These are phyloP conservation scores for Suhomyces canberraensis DNA, from an alignment of 805 yeast species.

Conservation along the genomic window DNA sequence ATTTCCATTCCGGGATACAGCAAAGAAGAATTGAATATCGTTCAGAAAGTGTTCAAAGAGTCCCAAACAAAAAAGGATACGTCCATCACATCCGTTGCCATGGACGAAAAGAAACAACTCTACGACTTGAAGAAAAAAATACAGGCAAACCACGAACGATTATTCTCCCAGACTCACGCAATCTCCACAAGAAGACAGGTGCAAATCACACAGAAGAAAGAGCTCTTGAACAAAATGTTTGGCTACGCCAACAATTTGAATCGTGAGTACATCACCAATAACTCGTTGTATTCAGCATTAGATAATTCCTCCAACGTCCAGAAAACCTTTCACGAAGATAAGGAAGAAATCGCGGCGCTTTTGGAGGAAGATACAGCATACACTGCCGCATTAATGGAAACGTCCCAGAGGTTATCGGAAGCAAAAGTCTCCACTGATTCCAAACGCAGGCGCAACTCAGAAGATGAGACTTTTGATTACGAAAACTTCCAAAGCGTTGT, in stretches of 20 bases:
- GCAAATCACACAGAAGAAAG: slow-evolving; percentile 40
- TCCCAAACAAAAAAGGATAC: slow-evolving; percentile 1
- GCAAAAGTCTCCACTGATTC: not conserved
- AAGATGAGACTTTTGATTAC: slow-evolving; percentile 21
- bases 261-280: slow-evolving; percentile 39
- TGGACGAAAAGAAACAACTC: slow-evolving; percentile 9
- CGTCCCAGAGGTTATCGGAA: slow-evolving; percentile 16
- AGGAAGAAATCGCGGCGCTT: slow-evolving; percentile 34
- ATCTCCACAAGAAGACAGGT: slow-evolving; percentile 34
- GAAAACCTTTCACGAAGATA: slow-evolving; percentile 40
- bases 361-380: slow-evolving; percentile 33
- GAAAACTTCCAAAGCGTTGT: slow-evolving; percentile 24
- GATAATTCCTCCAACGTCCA: slow-evolving; percentile 36
- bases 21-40: slow-evolving; percentile 29
- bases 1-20: slow-evolving; percentile 37
- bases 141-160: slow-evolving; percentile 30
- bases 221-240: slow-evolving; percentile 34
- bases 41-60: slow-evolving; percentile 6
- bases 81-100: slow-evolving; percentile 1
- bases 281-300: slow-evolving; percentile 35
- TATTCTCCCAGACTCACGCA: slow-evolving; percentile 32
- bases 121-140: slow-evolving; percentile 12
- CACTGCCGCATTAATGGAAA: slow-evolving; percentile 21
- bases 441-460: slow-evolving; percentile 5
- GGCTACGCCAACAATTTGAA: slow-evolving; percentile 38